These are phyloP conservation scores for Allomyces arbusculus DNA, from an alignment of 192 early-diverging fungal genomes.

Conservation along the genomic window DNA sequence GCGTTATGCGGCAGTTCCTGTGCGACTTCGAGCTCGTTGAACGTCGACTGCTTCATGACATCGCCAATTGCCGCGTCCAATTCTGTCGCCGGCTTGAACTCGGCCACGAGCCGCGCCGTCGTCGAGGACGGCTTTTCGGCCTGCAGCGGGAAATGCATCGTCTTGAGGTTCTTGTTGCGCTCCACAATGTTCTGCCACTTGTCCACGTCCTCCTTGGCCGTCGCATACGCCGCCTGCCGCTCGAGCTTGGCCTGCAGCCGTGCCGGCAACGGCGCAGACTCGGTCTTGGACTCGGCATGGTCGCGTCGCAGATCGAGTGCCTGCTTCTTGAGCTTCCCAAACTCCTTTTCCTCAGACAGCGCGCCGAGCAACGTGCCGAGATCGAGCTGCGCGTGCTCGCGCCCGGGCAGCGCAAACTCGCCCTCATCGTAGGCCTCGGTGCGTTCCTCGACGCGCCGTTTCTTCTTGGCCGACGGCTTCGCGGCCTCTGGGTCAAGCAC, in stretches of 20 bases:
- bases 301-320: conserved; percentile 24
- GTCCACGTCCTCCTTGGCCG: conserved; percentile 55
- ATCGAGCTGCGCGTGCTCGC: conserved; percentile 42
- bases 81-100: conserved; percentile 22
- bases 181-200: conserved; percentile 72
- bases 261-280: conserved; percentile 59
- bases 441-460: conserved; percentile 21
- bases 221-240: conserved; percentile 64
- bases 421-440: conserved; percentile 53
- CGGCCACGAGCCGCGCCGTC: conserved; percentile 7
- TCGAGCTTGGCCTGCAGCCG: conserved; percentile 68
- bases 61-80: conserved; percentile 62
- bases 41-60: conserved; percentile 45
- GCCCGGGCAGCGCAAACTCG: conserved; percentile 41
- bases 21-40: conserved; percentile 54
- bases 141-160: conserved; percentile 49
- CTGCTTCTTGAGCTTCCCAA: conserved; percentile 43
- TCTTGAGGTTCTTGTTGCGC: conserved; percentile 63
- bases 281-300: conserved; percentile 17
- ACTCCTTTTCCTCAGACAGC: conserved; percentile 37
- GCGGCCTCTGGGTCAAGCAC: no score
- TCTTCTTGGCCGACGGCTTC: no score
- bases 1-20: conserved; percentile 76
- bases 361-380: conserved; percentile 51
- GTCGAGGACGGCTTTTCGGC: background rate